A percentile compares a stretch with the other conserved stretches of the same genome.
phyloP scores from a whole-genome alignment of 257 asterid species.

The Gentiana macrophylla region DNA sequence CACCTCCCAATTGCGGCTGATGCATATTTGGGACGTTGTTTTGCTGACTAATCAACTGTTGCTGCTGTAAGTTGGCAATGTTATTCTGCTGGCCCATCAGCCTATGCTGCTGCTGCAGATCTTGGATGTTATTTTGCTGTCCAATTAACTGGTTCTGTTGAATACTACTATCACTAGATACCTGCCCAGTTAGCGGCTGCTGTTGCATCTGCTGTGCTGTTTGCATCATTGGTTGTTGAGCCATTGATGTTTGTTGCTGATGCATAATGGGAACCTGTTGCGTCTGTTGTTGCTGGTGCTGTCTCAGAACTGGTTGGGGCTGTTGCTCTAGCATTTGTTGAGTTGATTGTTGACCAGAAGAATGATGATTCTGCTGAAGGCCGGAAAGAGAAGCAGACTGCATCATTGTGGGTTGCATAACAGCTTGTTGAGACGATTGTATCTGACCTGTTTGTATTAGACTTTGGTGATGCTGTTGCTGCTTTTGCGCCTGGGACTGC shows the following conservation, averaged over 20 bases:
- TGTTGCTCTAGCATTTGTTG: constrained; percentile 84
- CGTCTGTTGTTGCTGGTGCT: constrained; percentile 48
- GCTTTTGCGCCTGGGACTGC: constrained; percentile 67
- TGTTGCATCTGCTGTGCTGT: constrained; percentile 60
- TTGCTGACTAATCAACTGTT: constrained; percentile 67
- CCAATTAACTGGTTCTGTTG: constrained; percentile 69
- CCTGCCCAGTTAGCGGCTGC: constrained; percentile 55
- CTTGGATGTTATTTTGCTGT: constrained; percentile 61
- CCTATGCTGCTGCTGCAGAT: constrained; percentile 65
- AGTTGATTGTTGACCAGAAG: constrained; percentile 58
- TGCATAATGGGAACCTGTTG: constrained; percentile 43
- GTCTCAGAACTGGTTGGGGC: constrained; percentile 73
- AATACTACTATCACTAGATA: constrained; percentile 49
- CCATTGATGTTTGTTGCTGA: constrained; percentile 49
- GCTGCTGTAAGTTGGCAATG: constrained; percentile 50
- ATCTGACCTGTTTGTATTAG: constrained; percentile 60
- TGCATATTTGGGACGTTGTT: constrained; percentile 59
- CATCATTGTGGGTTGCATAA: constrained; percentile 67
- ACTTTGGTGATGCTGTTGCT: constrained; percentile 41
- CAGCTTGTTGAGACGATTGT: constrained; percentile 82
- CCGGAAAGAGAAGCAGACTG: constrained; percentile 53
- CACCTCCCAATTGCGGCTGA: constrained; percentile 56
- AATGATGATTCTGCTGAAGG: constrained; percentile 71
- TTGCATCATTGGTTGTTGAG: constrained; percentile 49
- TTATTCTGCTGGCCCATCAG: constrained; percentile 67